A percentile compares a stretch with the other conserved stretches of the same genome.
Conservation (phyloP, 208 protist genomes). For the Eutreptiella sp. region DNA sequence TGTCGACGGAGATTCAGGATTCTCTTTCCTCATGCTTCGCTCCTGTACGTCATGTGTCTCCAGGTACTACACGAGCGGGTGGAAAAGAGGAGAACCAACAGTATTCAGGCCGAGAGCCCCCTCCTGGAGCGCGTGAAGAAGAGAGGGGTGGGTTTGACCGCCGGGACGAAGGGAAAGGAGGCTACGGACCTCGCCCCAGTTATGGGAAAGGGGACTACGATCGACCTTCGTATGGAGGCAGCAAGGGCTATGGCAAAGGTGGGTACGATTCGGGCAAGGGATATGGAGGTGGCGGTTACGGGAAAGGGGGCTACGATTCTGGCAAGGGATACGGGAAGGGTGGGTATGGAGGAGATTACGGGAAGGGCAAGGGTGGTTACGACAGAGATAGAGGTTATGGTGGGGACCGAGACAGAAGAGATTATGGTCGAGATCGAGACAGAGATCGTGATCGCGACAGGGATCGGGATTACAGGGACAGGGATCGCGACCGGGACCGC, state of each 20-base stretch:
- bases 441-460: constrained; percentile 35
- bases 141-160: not conserved
- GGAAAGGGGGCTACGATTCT: no score
- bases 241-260: no score
- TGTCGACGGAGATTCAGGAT: no score
- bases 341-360: not conserved
- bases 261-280: no score
- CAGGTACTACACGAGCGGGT: constrained; percentile 40
- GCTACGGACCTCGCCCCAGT: no score
- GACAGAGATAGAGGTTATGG: constrained; percentile 41
- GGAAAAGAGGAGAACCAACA: constrained; percentile 31
- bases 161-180: not conserved
- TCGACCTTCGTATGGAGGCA: no score
- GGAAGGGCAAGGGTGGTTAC: constrained; percentile 6
- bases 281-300: no score
- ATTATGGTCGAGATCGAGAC: constrained; percentile 31
- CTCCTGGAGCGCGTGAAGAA: not conserved
- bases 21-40: no score
- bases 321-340: no score
- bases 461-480: constrained; percentile 7
- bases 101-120: constrained; percentile 16
- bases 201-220: no score
- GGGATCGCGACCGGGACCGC: constrained; percentile 5
- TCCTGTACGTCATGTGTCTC: no score
- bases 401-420: constrained; percentile 27